phyloP scores from a whole-genome alignment of 75 land plant genomes.

The Chamaecyparis obtusa region DNA sequence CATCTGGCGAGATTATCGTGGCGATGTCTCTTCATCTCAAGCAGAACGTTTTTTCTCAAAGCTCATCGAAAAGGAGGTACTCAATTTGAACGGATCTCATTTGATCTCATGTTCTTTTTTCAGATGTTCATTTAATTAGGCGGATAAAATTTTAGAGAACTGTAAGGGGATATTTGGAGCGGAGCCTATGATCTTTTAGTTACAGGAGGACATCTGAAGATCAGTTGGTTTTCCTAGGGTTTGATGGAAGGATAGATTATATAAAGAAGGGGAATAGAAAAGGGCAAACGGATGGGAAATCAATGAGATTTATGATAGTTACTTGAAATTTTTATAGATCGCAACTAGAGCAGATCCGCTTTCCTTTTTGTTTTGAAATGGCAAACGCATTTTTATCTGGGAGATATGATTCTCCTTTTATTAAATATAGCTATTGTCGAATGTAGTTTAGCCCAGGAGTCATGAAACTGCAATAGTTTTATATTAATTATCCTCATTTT shows the following conservation, averaged over 20 bases:
- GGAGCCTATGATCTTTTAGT: neutral
- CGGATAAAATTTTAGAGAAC: neutral
- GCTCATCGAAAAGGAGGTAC: constrained; percentile 94
- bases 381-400: too few species aligned
- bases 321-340: neutral
- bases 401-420: too few species aligned
- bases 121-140: neutral
- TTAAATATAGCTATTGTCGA: too few species aligned
- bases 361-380: neutral
- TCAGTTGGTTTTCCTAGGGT: neutral
- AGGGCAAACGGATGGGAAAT: neutral
- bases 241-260: neutral
- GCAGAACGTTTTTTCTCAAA: constrained; percentile 96
- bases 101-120: neutral
- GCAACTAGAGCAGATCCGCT: neutral
- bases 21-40: constrained; percentile 90
- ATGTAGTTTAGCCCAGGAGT: too few species aligned
- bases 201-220: neutral
- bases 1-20: constrained; percentile 95
- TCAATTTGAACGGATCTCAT: neutral
- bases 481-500: too few species aligned
- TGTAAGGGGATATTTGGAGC: neutral
- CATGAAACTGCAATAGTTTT: too few species aligned
- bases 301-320: neutral
- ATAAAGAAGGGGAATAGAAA: neutral